Percentiles rank a stretch among this genome's conserved stretches.
phyloP scores from a whole-genome alignment of 2,329 filamentous ascomycete genomes.

The Aspergillus alliaceus region DNA sequence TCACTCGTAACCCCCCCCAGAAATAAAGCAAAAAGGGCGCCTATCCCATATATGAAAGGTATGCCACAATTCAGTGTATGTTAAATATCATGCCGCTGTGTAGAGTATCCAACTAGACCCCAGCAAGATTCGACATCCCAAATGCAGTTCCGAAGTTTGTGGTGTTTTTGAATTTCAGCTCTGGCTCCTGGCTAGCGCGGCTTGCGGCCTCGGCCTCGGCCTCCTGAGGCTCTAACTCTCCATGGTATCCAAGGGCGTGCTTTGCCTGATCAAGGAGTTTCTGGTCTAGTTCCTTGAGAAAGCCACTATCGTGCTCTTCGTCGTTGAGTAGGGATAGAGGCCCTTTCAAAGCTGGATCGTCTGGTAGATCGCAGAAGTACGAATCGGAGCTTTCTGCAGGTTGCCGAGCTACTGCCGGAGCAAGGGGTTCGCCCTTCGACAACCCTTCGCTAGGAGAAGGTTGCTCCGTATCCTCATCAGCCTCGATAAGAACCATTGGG shows the following conservation, averaged over 20 bases:
- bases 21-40: constrained; percentile 2
- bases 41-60: constrained; percentile 1
- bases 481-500: constrained; percentile 44
- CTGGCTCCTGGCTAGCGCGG: constrained; percentile 32
- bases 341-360: constrained; percentile 46
- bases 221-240: constrained; percentile 24
- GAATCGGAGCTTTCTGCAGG: constrained; percentile 41
- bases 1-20: constrained; percentile 14
- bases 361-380: constrained; percentile 42
- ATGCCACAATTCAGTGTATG: not conserved
- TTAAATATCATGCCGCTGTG: not conserved
- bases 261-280: constrained; percentile 44
- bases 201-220: constrained; percentile 22
- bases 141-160: constrained; percentile 52
- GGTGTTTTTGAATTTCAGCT: constrained; percentile 45
- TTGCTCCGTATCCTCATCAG: constrained; percentile 28
- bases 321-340: constrained; percentile 45
- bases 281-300: constrained; percentile 44
- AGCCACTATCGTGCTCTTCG: constrained; percentile 40
- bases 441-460: constrained; percentile 26
- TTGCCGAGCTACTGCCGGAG: constrained; percentile 33
- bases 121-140: constrained; percentile 28
- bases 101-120: constrained; percentile 1
- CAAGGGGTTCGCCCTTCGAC: constrained; percentile 30
- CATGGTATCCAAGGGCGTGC: constrained; percentile 26